phyloP scores from a whole-genome alignment of 2,329 filamentous ascomycete genomes.

The Curvularia spicifera region DNA sequence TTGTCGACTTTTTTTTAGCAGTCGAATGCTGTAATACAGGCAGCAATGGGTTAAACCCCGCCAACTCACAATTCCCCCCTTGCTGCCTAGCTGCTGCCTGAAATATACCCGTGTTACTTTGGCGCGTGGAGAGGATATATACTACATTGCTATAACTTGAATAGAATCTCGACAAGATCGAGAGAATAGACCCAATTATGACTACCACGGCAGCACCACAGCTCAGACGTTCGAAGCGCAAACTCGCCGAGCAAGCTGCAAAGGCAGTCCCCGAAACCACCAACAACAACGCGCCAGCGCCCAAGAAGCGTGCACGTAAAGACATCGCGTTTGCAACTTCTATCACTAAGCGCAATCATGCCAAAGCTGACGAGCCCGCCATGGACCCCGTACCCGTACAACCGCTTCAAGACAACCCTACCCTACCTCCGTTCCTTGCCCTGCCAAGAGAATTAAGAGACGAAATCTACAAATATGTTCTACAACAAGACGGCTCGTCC shows the following conservation, averaged over 20 bases:
- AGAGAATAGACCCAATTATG: neutral
- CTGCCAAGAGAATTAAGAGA: slow-evolving; percentile 28
- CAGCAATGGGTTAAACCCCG: neutral
- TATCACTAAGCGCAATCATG: neutral
- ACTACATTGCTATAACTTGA: neutral
- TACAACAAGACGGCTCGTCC: slow-evolving; percentile 5
- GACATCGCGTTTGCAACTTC: neutral
- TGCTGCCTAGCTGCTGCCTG: slow-evolving; percentile 16
- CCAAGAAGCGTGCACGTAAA: slow-evolving; percentile 8
- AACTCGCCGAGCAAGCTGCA: neutral
- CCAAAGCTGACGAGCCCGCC: too few relatives aligned
- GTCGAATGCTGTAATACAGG: neutral
- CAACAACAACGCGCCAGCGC: neutral
- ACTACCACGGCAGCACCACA: neutral
- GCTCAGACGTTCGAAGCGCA: slow-evolving; percentile 10
- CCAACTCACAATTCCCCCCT: neutral
- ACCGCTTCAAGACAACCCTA: neutral
- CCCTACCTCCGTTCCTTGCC: slow-evolving; percentile 15
- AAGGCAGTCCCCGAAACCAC: neutral
- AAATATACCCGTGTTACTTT: neutral
- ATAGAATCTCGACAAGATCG: neutral
- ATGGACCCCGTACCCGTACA: neutral
- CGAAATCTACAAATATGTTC: slow-evolving; percentile 26
- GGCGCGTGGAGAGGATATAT: neutral
- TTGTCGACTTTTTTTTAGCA: neutral